Percentiles rank a stretch among this genome's conserved stretches.
Evolutionary conservation across 768 basidiomycete genomes (phyloP).

Genomic region (Tulasnella calospora): DNA sequence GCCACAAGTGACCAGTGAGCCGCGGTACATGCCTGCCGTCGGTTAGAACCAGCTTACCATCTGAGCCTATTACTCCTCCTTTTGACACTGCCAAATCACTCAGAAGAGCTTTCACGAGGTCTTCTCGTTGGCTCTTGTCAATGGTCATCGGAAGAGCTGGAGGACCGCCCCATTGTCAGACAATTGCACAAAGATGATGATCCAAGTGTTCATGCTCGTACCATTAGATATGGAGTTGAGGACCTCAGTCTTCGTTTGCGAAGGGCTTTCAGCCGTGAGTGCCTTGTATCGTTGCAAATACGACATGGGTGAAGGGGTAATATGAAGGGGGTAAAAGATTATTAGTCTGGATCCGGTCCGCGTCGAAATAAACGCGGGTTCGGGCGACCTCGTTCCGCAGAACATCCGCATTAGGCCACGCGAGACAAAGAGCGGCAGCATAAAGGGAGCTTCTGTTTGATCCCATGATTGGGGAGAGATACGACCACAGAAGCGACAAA

Average conservation of each 20-base stretch:
- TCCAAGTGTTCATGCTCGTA: background rate
- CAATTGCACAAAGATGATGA: background rate
- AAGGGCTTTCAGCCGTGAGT: background rate
- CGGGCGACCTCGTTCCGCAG: background rate
- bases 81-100: background rate
- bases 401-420: background rate
- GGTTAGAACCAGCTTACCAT: background rate
- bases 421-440: background rate
- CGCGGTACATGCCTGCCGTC: too few relatives aligned
- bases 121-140: background rate
- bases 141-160: background rate
- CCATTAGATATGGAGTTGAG: constrained; percentile 14
- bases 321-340: background rate
- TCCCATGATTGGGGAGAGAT: background rate
- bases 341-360: background rate
- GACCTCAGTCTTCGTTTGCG: background rate
- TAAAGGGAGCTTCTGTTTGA: background rate
- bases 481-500: background rate
- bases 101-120: constrained; percentile 4
- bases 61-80: background rate
- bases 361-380: background rate
- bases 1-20: too few relatives aligned
- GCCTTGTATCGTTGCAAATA: constrained; percentile 15
- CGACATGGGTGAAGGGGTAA: background rate
- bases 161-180: background rate